A percentile compares a stretch with the other conserved stretches of the same genome.
These are phyloP conservation scores for Ustulina deusta DNA, from an alignment of 2,329 filamentous ascomycete species.

Conservation along the genomic window DNA sequence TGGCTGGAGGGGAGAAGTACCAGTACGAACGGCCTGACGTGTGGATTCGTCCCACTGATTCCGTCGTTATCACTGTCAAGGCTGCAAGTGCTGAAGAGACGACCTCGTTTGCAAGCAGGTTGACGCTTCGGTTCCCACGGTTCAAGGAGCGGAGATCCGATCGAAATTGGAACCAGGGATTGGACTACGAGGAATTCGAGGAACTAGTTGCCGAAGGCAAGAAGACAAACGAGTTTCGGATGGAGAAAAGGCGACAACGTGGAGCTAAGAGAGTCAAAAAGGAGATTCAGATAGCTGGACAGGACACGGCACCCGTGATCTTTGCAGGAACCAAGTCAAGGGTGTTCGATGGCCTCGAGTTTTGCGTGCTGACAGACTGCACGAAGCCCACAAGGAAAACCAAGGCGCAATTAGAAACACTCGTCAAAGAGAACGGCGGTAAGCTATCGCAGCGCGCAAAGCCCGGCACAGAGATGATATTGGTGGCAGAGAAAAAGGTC, in stretches of 20 bases:
- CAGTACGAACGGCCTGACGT: constrained; percentile 86
- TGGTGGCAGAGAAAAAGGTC: constrained; percentile 82
- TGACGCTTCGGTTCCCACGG: constrained; percentile 90
- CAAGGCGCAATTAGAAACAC: constrained; percentile 81
- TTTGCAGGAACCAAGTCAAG: constrained; percentile 70
- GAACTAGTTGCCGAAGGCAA: constrained; percentile 78
- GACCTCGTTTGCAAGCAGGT: constrained; percentile 79
- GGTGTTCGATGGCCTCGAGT: constrained; percentile 80
- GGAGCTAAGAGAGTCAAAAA: constrained; percentile 73
- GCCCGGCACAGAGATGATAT: constrained; percentile 71
- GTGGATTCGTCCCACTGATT: constrained; percentile 92
- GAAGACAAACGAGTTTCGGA: constrained; percentile 80
- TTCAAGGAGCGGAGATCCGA: constrained; percentile 87
- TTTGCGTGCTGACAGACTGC: constrained; percentile 86
- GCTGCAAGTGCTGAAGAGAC: constrained; percentile 81
- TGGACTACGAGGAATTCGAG: constrained; percentile 82
- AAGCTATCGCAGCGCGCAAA: constrained; percentile 79
- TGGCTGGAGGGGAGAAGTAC: constrained; percentile 77
- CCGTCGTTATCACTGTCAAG: constrained; percentile 88
- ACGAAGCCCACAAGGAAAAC: constrained; percentile 75
- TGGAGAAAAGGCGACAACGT: constrained; percentile 74
- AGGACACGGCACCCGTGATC: constrained; percentile 60
- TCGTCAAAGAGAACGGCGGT: constrained; percentile 88
- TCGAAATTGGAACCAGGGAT: constrained; percentile 82
- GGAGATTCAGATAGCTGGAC: constrained; percentile 78